Evolutionary conservation across 139 green algal species (phyloP).

Genomic region (Coccomyxa sp.): DNA sequence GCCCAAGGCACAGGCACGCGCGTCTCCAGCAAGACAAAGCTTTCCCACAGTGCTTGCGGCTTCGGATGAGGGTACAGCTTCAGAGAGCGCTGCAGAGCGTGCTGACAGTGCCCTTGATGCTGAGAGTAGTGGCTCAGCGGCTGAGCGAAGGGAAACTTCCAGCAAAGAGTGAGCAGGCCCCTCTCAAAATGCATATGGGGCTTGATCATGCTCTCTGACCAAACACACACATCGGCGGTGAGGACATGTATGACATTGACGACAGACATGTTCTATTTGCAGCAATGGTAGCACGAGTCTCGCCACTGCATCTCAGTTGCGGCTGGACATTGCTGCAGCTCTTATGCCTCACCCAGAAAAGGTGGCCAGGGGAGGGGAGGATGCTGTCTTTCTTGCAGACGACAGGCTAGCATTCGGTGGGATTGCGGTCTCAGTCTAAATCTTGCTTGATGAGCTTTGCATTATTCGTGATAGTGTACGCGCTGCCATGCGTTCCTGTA

Average conservation of each 20-base stretch:
- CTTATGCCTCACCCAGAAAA: constrained; percentile 74
- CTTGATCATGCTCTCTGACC: not conserved
- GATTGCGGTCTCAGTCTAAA: not conserved
- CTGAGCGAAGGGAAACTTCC: not conserved
- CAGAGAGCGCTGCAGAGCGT: too few species aligned
- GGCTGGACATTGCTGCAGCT: not conserved
- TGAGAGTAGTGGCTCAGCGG: not conserved
- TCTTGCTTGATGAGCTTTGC: not conserved
- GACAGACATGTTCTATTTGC: not conserved
- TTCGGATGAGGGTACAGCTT: too few species aligned
- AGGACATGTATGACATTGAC: too few species aligned
- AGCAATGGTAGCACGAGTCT: not conserved
- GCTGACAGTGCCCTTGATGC: too few species aligned
- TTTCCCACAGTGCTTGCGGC: too few species aligned
- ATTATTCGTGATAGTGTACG: too few species aligned
- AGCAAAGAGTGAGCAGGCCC: not conserved
- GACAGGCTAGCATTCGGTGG: constrained; percentile 5
- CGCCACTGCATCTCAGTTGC: not conserved
- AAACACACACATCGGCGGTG: not conserved
- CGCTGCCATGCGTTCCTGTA: not conserved
- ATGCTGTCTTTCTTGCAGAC: constrained; percentile 74
- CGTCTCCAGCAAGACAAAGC: too few species aligned
- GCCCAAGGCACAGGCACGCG: too few species aligned
- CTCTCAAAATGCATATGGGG: too few species aligned
- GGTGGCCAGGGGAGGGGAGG: constrained; percentile 76